phyloP scores from a whole-genome alignment of 805 yeast genomes.

The Yarrowia alimentaria region DNA sequence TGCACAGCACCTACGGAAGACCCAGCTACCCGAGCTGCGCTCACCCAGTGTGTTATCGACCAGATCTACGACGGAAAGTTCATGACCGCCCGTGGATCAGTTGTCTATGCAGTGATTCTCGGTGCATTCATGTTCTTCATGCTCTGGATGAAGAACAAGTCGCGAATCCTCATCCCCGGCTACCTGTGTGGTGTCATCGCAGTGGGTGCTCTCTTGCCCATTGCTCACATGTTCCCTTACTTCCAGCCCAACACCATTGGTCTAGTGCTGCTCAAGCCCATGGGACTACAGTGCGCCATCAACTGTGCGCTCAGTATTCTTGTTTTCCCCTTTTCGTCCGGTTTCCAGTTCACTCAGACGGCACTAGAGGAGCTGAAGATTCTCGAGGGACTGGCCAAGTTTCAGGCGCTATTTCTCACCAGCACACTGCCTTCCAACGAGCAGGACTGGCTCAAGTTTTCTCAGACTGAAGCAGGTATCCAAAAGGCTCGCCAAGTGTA shows the following conservation, averaged over 20 bases:
- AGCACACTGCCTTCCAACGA: neutral
- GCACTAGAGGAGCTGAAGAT: neutral
- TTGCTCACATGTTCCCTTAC: neutral
- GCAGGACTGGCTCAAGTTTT: conserved; percentile 1
- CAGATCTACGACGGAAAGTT: neutral
- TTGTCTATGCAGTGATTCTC: conserved; percentile 1
- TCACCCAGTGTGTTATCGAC: neutral
- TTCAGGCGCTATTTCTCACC: neutral
- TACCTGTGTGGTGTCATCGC: conserved; percentile 7
- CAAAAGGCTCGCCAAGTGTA: conserved; percentile 14
- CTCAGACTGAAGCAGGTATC: neutral
- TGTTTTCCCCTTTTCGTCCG: conserved; percentile 1
- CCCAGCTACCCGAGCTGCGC: neutral
- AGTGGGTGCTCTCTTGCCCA: neutral
- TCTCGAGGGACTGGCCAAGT: neutral
- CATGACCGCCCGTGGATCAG: conserved; percentile 1
- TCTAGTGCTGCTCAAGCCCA: neutral
- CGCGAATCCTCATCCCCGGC: conserved; percentile 1
- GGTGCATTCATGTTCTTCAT: neutral
- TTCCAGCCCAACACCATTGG: neutral
- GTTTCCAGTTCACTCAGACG: neutral
- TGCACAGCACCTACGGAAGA: neutral
- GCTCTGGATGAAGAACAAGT: conserved; percentile 9
- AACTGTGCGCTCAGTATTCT: neutral
- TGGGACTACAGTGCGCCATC: neutral